phyloP scores from a whole-genome alignment of 2,329 filamentous ascomycete species.

The Cytospora piceae region DNA sequence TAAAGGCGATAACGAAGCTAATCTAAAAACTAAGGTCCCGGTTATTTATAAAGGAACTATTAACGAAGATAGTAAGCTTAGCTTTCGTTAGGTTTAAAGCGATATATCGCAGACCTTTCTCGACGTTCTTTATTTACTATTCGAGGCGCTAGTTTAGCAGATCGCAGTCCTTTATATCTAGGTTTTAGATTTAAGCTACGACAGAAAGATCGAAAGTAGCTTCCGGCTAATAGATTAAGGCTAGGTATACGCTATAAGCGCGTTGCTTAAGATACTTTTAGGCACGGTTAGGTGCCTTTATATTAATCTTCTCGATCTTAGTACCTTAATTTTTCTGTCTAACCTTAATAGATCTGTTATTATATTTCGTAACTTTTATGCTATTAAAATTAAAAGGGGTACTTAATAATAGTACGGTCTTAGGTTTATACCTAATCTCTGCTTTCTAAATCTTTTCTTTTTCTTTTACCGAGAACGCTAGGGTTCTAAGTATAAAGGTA shows the following conservation, averaged over 20 bases:
- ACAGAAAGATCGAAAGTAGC: no score
- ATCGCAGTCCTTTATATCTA: no score
- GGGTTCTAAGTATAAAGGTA: not conserved
- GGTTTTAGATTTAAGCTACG: no score
- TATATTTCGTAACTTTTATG: not conserved
- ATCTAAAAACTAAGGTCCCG: not conserved
- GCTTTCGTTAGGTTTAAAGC: no score
- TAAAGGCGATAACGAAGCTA: not conserved
- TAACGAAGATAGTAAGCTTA: not conserved
- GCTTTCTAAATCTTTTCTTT: not conserved
- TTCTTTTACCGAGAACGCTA: not conserved
- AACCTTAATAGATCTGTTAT: no score
- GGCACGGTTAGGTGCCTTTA: not conserved
- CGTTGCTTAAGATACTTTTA: not conserved
- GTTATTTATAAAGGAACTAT: conserved; percentile 1
- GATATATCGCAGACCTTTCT: no score
- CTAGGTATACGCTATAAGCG: no score
- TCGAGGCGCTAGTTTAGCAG: no score
- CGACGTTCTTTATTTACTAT: no score
- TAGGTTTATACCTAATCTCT: no score
- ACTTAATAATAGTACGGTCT: not conserved
- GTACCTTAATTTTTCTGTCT: no score
- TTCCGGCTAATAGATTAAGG: no score
- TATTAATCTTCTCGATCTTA: not conserved
- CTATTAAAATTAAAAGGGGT: not conserved